Evolutionary conservation across 148 eudicot genomes (phyloP), one percentile per base, ranked within the genome.

Genomic region (Heliamphora exappendiculata): DNA sequence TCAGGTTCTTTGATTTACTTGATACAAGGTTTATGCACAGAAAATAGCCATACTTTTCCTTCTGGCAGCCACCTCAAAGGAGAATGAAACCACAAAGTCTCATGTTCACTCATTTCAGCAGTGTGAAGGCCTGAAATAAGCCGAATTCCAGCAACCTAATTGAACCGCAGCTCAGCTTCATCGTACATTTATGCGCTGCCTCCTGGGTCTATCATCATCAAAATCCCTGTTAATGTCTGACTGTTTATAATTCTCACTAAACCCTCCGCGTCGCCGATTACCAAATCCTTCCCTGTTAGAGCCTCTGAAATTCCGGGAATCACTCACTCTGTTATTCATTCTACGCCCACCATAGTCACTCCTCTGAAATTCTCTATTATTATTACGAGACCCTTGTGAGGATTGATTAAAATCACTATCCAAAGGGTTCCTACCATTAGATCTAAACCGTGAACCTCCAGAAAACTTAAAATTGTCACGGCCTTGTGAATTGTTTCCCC

Each of bases 131-230:
- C 70, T 37, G 16, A 41, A 68, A 26, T 68, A 29, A 16, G n/a
- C n/a, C 51, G 16, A 73, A 3, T 8, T 39, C 49, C 65, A 39
- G 50, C 14, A 68, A 68, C n/a, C 62, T 22, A 57, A 57, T 26
- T 39, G 70, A 66, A 67, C 54, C 13, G 3, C 55, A 74, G 57
- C 42, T n/a, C 44, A 42, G 20, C 69, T 37, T 90, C 84, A 90
- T 81, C 94, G 73, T 13, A 86, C 89, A 72, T 87, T 89, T 14
- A 75, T 67, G 53, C 92, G 86, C 14, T 78, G 86, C 83, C 87
- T 84, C 69, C 51, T 76, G 57, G 75, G 76, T 63, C 87, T 83
- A 29, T 85, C 97, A 5, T 82, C 83, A 36, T 76, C 82, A 39
- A 63, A 57, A 62, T 82, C 78, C 78, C 81, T 74, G 51, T 82